Evolutionary conservation across 1,139 yeast genomes (phyloP).

Genomic region (Pichia sp.): DNA sequence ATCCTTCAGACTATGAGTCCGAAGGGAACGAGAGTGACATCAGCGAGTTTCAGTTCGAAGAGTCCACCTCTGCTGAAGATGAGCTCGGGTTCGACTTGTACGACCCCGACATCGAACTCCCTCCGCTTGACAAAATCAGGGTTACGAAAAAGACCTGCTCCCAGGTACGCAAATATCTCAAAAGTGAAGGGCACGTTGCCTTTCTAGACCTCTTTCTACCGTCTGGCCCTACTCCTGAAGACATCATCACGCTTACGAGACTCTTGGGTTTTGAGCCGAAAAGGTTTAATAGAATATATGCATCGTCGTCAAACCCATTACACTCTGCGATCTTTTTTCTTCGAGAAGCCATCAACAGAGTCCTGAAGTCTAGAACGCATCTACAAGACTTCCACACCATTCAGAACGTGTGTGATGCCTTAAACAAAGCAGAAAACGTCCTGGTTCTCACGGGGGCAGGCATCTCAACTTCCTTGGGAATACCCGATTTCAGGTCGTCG

Average conservation of each 20-base stretch:
- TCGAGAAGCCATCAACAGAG: slow-evolving; percentile 59
- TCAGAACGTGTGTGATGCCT: slow-evolving; percentile 54
- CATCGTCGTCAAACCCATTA: background rate
- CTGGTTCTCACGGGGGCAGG: slow-evolving; percentile 95
- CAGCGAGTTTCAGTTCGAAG: slow-evolving; percentile 15
- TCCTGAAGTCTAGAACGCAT: slow-evolving; percentile 50
- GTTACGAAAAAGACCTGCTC: slow-evolving; percentile 39
- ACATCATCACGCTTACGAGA: slow-evolving; percentile 46
- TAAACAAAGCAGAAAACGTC: slow-evolving; percentile 55
- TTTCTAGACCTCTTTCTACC: slow-evolving; percentile 52
- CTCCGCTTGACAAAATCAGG: slow-evolving; percentile 21
- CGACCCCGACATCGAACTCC: slow-evolving; percentile 11
- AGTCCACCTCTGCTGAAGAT: slow-evolving; percentile 8
- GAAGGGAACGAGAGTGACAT: slow-evolving; percentile 14
- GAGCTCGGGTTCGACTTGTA: slow-evolving; percentile 12
- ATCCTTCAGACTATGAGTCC: background rate
- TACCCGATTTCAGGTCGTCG: slow-evolving; percentile 91
- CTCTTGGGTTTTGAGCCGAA: slow-evolving; percentile 49
- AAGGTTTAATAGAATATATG: slow-evolving; percentile 39
- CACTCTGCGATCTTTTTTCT: slow-evolving; percentile 50
- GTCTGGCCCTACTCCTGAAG: slow-evolving; percentile 50
- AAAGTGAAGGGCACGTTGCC: slow-evolving; percentile 53
- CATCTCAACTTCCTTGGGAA: slow-evolving; percentile 88
- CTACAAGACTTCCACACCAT: slow-evolving; percentile 50
- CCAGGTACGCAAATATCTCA: slow-evolving; percentile 57